Percentiles rank a stretch among this genome's conserved stretches.
These are phyloP conservation scores for Wallacemonas sp. DNA, from an alignment of 208 protist genomes.

Conservation along the genomic window DNA sequence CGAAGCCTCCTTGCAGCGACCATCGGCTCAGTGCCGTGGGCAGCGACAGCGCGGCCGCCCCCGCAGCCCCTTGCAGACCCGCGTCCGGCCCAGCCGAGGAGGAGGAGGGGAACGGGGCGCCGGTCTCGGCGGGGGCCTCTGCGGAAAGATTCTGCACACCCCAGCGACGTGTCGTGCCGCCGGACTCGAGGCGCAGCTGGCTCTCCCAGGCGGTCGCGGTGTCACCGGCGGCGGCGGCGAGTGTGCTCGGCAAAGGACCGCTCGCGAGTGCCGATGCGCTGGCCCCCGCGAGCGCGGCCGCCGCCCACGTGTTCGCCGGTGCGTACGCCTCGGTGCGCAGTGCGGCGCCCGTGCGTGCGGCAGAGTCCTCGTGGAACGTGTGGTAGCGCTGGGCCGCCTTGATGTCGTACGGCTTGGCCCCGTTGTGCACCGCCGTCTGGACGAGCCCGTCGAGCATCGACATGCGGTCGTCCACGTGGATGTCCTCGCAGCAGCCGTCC, in stretches of 20 bases:
- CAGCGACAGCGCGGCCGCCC: background rate
- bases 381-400: slow-evolving; percentile 2
- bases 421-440: slow-evolving; percentile 32
- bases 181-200: background rate
- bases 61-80: too few relatives aligned
- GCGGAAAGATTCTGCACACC: slow-evolving; percentile 35
- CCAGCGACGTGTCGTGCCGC: slow-evolving; percentile 26
- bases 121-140: background rate
- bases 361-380: slow-evolving; percentile 3
- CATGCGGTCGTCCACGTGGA: slow-evolving; percentile 59
- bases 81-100: background rate
- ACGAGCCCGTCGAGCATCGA: slow-evolving; percentile 58
- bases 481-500: slow-evolving; percentile 77
- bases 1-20: slow-evolving; percentile 3
- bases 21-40: background rate
- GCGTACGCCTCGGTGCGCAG: slow-evolving; percentile 46
- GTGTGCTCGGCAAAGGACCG: slow-evolving; percentile 5
- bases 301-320: slow-evolving; percentile 24
- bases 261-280: too few relatives aligned
- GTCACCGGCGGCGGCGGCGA: slow-evolving; percentile 10
- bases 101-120: background rate
- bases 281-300: slow-evolving; percentile 13
- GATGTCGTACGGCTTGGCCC: slow-evolving; percentile 51
- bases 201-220: slow-evolving; percentile 12
- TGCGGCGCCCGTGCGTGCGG: slow-evolving; percentile 15